Base-by-base conservation (phyloP, 371 early-diverging fungal genomes). In the Saksenaea vasiformis region DNA sequence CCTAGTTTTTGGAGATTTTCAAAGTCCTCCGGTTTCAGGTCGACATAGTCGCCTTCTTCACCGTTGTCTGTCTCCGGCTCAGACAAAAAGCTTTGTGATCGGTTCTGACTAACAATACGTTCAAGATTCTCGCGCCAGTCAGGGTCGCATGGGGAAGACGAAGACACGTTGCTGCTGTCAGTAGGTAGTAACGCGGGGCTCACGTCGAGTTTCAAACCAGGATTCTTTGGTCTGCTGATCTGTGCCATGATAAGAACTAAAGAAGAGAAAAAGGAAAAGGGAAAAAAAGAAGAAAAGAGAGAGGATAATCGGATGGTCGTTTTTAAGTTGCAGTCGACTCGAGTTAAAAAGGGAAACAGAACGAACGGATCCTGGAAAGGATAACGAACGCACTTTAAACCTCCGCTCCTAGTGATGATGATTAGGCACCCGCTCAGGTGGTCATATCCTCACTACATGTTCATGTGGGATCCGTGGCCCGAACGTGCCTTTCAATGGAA, bases 1-100 rank as follows among this genome's bases (percentile, higher is more conserved):
- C 97, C 98, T 38, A 98, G 83, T 63, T 92, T 89, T 7, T 74
- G 66, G 53, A 88, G 53, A 1, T 81, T 74, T 54, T 82, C 73
- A 10, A 92, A 73, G 62, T 91, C 87, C 53, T 76, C 80, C 17
- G 71, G 69, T 55, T 67, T 79, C 4, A 83, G 55, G 57, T 80
- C 73, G 67, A 72, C 67, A 39, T 14, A 51, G 56, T 54, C 58
- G 15, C 41, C 28, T 22, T 47, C 47, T 10, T 47, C 22, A 22
- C 47, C 22, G 47, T 19, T 47, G n/a, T 47, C 47, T 9, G 47
- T 47, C 47, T 47, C 47, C 22, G 36, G 24, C 36, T 62, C 63
- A 19, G 60, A 39, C 38, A 67, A 22, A 11, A 62, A 44, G 34
- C 53, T 67, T 26, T 64, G 62, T 2, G 68, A 68, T 28, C 60